Evolutionary conservation across 768 basidiomycete species (phyloP).

Genomic region (Rhodotorula kratochvilovae): DNA sequence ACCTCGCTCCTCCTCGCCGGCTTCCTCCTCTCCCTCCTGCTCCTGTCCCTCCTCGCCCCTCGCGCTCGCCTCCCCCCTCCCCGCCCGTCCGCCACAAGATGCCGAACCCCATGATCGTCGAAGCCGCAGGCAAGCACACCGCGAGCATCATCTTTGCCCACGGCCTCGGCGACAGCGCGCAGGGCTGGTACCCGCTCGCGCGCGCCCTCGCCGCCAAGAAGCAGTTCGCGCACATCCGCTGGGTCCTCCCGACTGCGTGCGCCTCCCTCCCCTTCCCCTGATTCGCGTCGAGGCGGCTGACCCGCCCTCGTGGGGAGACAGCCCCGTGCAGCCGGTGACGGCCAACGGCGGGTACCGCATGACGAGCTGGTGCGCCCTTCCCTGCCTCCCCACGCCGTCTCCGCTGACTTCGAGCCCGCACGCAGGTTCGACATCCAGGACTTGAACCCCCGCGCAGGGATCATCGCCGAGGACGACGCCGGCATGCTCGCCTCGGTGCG

Average conservation of each 20-base stretch:
- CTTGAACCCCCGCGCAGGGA: background rate
- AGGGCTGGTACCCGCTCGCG: slow-evolving; percentile 73
- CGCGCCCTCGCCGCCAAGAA: slow-evolving; percentile 59
- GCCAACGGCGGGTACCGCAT: slow-evolving; percentile 69
- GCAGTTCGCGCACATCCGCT: slow-evolving; percentile 71
- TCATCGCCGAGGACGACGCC: slow-evolving; percentile 61
- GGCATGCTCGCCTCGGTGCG: slow-evolving; percentile 67
- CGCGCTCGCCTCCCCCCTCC: background rate
- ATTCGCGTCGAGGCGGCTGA: too few species aligned
- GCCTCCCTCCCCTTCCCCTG: too few species aligned
- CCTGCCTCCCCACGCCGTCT: background rate
- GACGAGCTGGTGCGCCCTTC: slow-evolving; percentile 61
- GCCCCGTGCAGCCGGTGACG: slow-evolving; percentile 60
- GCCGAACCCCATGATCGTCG: background rate
- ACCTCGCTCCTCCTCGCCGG: background rate
- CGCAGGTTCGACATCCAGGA: slow-evolving; percentile 19
- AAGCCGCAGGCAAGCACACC: background rate
- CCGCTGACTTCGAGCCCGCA: too few species aligned
- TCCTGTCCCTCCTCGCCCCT: too few species aligned
- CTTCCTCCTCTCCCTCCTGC: background rate
- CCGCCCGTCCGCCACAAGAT: background rate
- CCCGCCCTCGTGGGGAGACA: too few species aligned
- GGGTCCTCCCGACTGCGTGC: slow-evolving; percentile 74
- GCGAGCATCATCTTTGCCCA: slow-evolving; percentile 53
- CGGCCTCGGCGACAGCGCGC: slow-evolving; percentile 54